Base-by-base conservation (phyloP, 768 basidiomycete genomes). In the Mycena sanguinolenta region DNA sequence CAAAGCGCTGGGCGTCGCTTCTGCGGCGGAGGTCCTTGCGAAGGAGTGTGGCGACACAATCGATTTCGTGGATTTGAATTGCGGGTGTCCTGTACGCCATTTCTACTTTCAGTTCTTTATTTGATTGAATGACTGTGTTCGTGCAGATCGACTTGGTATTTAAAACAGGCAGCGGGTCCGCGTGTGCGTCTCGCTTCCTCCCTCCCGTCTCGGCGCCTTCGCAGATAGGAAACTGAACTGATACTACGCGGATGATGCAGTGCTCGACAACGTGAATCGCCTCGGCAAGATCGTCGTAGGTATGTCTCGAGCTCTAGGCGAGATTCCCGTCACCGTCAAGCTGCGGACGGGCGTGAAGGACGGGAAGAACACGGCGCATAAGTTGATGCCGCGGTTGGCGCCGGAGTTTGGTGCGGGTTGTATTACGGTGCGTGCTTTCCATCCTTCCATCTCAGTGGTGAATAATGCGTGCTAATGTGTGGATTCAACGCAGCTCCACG, bases 21-120 rank as follows among this genome's bases (percentile, higher is more conserved):
- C 95, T 0, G 90, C 92, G 0, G 94, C 95, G 0, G 97, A 99
- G 77, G 84, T 92, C 9, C 86, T 99, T 30, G 89, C 87, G 2
- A 89, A 86, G 70, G 91, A 95, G 77, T 88, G 90, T 73, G 84
- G 84, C 1, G 83, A 86, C 16, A 85, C 86, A 23, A 81, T 98
- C 25, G 95, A 98, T 76, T 98, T 98, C 75, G 94, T 97, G 1
- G 97, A 99, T 76, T 82, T 99, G 72, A 99, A 99, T 76, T 95
- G 95, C 79, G 97, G 97, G 9, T 99, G 98, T 80, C 98, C 98
- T 4, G 69, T 70, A 17, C 28, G 55, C 19, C 23, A 13, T 19
- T 12, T 16, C 25, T 55, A 21, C 23, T 36, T 38, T 1, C 39
- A n/a, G n/a, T n/a, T 1, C 4, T 3, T 6, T 19, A 27, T 16